phyloP scores from a whole-genome alignment of 768 basidiomycete genomes.

The Hemileccinum rubropunctum region DNA sequence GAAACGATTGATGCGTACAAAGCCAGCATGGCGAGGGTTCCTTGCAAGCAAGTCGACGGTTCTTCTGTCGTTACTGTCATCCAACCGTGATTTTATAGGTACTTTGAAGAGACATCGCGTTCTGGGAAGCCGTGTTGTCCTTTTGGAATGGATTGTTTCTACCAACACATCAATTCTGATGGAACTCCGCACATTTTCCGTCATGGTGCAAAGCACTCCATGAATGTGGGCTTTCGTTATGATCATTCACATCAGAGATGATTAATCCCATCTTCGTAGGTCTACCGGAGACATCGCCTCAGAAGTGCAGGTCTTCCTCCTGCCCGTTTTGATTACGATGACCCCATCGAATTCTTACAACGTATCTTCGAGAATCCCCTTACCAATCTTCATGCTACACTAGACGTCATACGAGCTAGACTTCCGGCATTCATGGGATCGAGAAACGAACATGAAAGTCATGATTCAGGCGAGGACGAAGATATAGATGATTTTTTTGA shows the following conservation, averaged over 20 bases:
- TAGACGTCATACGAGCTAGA: constrained; percentile 33
- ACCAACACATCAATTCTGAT: constrained; percentile 65
- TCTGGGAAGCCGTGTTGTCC: constrained; percentile 59
- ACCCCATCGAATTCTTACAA: constrained; percentile 43
- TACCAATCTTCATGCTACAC: constrained; percentile 42
- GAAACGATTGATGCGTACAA: constrained; percentile 57
- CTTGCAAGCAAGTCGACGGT: constrained; percentile 53
- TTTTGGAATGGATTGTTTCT: constrained; percentile 81
- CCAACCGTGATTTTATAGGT: constrained; percentile 36
- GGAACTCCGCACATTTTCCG: constrained; percentile 58
- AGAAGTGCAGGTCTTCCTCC: constrained; percentile 22
- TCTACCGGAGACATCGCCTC: constrained; percentile 23
- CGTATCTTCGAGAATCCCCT: constrained; percentile 47
- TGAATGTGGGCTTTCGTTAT: constrained; percentile 46
- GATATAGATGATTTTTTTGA: constrained; percentile 8
- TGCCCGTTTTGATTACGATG: constrained; percentile 30
- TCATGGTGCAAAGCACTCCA: constrained; percentile 51
- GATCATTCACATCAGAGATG: constrained; percentile 23
- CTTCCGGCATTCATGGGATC: constrained; percentile 29
- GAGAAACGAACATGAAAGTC: constrained; percentile 11
- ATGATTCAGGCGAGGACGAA: constrained; percentile 37
- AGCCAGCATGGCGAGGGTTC: constrained; percentile 66
- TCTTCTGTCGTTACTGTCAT: background rate
- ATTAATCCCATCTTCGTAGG: constrained; percentile 12
- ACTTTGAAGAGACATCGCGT: constrained; percentile 55